Base-by-base conservation (phyloP, 495 filamentous ascomycete genomes). In the Tirmania nivea region DNA sequence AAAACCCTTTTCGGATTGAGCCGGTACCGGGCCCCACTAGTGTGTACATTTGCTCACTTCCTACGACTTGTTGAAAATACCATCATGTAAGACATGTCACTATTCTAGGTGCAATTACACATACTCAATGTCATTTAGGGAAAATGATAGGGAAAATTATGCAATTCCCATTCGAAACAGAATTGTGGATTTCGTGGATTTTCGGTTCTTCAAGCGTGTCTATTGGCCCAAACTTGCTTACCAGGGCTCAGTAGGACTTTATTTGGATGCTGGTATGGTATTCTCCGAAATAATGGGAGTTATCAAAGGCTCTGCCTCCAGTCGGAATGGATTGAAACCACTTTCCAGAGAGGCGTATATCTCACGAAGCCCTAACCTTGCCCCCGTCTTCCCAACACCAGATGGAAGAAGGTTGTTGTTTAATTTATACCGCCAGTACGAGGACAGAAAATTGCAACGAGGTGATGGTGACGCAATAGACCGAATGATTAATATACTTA, bases 401-500 rank as follows among this genome's bases (percentile, higher is more conserved):
- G 21, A 56, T 35, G 63, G 69, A 12, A 56, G 64, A 25, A 17
- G 36, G 14, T 50, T 50, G 21, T 55, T 70, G 5, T 72, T 67
- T 34, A 51, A 59, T 14, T 36, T 68, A 20, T 72, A 66, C 52
- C 57, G 66, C 16, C 39, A 48, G 5, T 72, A 72, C 34, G 68
- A 72, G 51, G 59, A 49, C 25, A 42, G 53, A 7, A 72, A 72
- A 53, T 45, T 48, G 10, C 47, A 60, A 34, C 39, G 39, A 2
- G 56, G 60, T 19, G 67, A 69, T 49, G 47, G 63, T 8, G 69
- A 72, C 54, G 56, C 63, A 10, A 48, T 69, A 0, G 70, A 72
- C 50, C 65, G 66, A 17, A 66, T 69, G 2, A 56, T 56, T 12
- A 48, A 20, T 19, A 4, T 69, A 0, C 34, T 69, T n/a, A n/a